Evolutionary conservation across 116 monocot genomes (phyloP).

Genomic region (Trichopus zeylanicus): DNA sequence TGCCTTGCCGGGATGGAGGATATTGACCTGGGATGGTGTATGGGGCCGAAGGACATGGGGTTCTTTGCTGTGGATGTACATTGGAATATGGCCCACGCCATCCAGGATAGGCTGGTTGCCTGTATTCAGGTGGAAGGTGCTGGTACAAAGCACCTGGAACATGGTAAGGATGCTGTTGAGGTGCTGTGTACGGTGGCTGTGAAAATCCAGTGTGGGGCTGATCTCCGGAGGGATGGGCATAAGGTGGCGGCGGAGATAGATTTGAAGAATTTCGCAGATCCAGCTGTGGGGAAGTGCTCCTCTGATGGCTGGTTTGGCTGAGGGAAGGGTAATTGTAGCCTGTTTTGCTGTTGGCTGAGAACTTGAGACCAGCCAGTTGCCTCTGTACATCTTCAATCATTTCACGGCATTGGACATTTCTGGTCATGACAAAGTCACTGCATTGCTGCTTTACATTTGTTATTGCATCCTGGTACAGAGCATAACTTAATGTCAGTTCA

Average conservation of each 20-base stretch:
- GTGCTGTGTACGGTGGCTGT: constrained; percentile 34
- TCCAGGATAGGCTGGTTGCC: constrained; percentile 76
- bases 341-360: constrained; percentile 21
- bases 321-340: constrained; percentile 30
- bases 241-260: constrained; percentile 24
- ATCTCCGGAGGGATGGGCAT: constrained; percentile 21
- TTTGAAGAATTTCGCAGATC: constrained; percentile 22
- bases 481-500: neutral
- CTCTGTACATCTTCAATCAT: constrained; percentile 88
- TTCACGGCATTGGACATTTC: constrained; percentile 79
- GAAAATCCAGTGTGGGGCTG: constrained; percentile 44
- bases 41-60: constrained; percentile 34
- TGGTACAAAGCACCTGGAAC: constrained; percentile 28
- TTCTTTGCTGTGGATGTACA: constrained; percentile 36
- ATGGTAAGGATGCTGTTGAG: constrained; percentile 30
- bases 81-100: constrained; percentile 74
- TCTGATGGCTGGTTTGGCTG: constrained; percentile 16
- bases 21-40: constrained; percentile 36
- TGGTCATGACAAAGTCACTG: constrained; percentile 88
- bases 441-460: constrained; percentile 89
- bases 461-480: constrained; percentile 70
- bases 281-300: constrained; percentile 16
- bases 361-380: constrained; percentile 71
- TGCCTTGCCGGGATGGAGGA: constrained; percentile 48
- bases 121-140: constrained; percentile 32